A percentile compares a stretch with the other conserved stretches of the same genome.
These are phyloP conservation scores for Colletotrichum aenigma DNA, from an alignment of 2,329 filamentous ascomycete genomes.

Conservation along the genomic window DNA sequence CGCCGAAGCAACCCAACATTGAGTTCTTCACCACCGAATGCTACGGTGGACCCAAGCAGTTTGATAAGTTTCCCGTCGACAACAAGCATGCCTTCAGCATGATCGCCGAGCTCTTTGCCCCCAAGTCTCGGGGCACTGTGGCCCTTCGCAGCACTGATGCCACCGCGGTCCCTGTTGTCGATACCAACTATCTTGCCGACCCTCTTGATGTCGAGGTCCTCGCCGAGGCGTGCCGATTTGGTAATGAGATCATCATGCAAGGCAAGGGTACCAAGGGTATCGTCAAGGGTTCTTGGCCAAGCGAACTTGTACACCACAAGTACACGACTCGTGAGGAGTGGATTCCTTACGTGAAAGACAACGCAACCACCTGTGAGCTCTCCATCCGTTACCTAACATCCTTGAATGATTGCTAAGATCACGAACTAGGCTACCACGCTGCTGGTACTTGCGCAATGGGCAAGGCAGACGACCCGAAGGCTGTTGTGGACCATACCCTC, in stretches of 20 bases:
- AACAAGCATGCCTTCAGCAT: conserved; percentile 62
- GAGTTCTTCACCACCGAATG: conserved; percentile 69
- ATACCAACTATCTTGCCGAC: conserved; percentile 63
- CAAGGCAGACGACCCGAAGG: conserved; percentile 46
- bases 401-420: neutral
- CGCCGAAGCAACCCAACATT: conserved; percentile 59
- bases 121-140: conserved; percentile 61
- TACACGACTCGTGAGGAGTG: conserved; percentile 61
- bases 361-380: conserved; percentile 63
- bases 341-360: conserved; percentile 59
- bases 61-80: conserved; percentile 54
- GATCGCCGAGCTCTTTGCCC: conserved; percentile 61
- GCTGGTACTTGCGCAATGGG: conserved; percentile 60
- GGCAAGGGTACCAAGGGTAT: conserved; percentile 62
- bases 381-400: neutral
- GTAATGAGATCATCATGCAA: conserved; percentile 62
- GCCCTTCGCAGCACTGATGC: conserved; percentile 53
- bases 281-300: conserved; percentile 65
- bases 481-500: conserved; percentile 59
- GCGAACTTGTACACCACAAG: conserved; percentile 52
- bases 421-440: conserved; percentile 54
- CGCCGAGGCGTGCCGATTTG: conserved; percentile 61
- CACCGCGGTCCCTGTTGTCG: conserved; percentile 56
- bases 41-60: conserved; percentile 65
- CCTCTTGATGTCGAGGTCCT: conserved; percentile 63